Evolutionary conservation across 2,329 filamentous ascomycete species (phyloP), one percentile per base, ranked within the genome.

Genomic region (Botryotinia calthae): DNA sequence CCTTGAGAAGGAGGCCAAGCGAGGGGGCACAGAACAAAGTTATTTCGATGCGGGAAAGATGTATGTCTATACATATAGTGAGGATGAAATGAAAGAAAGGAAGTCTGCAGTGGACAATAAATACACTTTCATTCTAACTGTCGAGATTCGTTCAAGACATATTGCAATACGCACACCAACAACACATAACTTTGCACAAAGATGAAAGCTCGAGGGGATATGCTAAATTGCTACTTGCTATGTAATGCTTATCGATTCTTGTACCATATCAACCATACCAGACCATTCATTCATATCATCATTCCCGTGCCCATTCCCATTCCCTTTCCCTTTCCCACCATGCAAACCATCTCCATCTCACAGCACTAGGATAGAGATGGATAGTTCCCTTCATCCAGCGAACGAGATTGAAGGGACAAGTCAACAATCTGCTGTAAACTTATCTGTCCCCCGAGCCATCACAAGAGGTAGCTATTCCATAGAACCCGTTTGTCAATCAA

Each of bases 231-330:
- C 25, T 64, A 64, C 14, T 46, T 12, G 28, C 42, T 64, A 22
- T 34, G 14, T 31, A 46, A 22, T 46, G n/a, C 18, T 31, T 22
- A 20, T 46, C 9, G n/a, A 64, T 46, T 31, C 42, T 34, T 64
- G 18, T 25, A 64, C 18, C n/a, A 46, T 7, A 64, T 42, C 20
- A 63, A 63, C 22, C 61, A 63, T 62, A 16, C n/a, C 61, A 63
- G 25, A 44, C 37, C 44, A 66, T 66, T 66, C 22, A 34, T 66
- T 65, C 46, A 40, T 48, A 34, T 66, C 64, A 40, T 54, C 46
- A 66, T 66, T 54, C 46, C 46, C 2, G 9, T 40, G 16, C 22
- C 31, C 37, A 28, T 44, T 28, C 37, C 37, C 7, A 28, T 44
- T 20, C n/a, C 34, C 44, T 40, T 62, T 42, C 37, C 37, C 7